Evolutionary conservation across 2,329 filamentous ascomycete genomes (phyloP).

Genomic region (Chrysosporium queenslandicum): DNA sequence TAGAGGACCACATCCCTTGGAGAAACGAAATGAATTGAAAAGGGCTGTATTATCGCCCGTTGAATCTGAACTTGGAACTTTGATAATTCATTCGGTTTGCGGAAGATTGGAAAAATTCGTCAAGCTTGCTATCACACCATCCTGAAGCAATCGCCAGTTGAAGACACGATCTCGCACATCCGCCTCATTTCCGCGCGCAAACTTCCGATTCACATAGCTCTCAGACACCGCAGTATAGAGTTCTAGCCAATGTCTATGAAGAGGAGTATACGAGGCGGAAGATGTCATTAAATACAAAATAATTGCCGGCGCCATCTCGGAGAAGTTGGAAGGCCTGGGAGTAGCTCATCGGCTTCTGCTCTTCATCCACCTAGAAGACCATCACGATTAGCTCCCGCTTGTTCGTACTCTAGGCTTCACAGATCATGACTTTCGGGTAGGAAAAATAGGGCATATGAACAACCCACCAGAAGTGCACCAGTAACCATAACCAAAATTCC

Average conservation of each 20-base stretch:
- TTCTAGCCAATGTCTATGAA: constrained; percentile 11
- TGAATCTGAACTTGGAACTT: neutral
- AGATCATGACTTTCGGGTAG: neutral
- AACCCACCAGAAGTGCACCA: constrained; percentile 66
- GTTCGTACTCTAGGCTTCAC: neutral
- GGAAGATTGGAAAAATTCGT: neutral
- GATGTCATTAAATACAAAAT: constrained; percentile 87
- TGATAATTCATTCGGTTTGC: neutral
- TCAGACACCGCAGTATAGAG: neutral
- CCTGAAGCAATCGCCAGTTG: neutral
- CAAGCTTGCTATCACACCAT: neutral
- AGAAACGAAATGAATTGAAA: neutral
- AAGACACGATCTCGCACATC: neutral
- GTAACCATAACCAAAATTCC: constrained; percentile 82
- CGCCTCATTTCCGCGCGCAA: neutral
- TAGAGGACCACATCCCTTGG: neutral
- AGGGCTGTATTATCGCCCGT: neutral
- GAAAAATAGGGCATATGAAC: neutral
- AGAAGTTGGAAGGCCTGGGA: constrained; percentile 79
- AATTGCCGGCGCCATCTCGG: constrained; percentile 56
- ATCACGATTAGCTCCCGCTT: neutral
- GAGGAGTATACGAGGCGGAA: constrained; percentile 71
- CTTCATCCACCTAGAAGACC: constrained; percentile 62
- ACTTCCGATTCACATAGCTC: neutral
- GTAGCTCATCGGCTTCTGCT: constrained; percentile 81